Evolutionary conservation across 108 stramenopile genomes (phyloP).

Genomic region (Fragilariopsis cylindrus): DNA sequence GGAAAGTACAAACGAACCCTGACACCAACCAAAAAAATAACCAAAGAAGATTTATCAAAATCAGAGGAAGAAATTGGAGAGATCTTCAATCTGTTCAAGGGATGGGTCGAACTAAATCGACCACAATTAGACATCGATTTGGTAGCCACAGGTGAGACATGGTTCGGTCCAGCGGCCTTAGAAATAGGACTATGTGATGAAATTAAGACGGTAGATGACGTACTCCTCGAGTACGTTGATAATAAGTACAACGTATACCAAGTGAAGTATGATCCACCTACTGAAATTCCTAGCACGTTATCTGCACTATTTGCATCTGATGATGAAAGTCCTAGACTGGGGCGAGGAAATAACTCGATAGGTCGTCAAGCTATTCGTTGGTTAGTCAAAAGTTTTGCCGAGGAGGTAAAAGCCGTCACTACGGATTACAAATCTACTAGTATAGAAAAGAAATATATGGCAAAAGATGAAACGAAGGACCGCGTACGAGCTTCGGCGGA

Average conservation of each 20-base stretch:
- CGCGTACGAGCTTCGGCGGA: constrained; percentile 21
- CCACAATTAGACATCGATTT: constrained; percentile 85
- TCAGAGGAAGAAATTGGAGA: constrained; percentile 75
- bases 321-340: neutral
- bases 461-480: constrained; percentile 51
- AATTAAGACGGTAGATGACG: constrained; percentile 82
- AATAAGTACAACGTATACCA: constrained; percentile 77
- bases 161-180: constrained; percentile 90
- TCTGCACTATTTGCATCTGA: constrained; percentile 21
- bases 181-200: constrained; percentile 87
- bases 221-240: constrained; percentile 72
- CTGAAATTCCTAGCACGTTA: constrained; percentile 4
- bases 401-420: constrained; percentile 34
- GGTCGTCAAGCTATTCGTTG: constrained; percentile 29
- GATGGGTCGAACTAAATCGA: constrained; percentile 78
- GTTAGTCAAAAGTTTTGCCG: constrained; percentile 12
- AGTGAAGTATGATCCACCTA: constrained; percentile 47
- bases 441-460: constrained; percentile 55
- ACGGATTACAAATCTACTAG: constrained; percentile 19
- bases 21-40: constrained; percentile 87
- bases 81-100: constrained; percentile 83
- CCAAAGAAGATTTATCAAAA: constrained; percentile 85
- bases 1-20: constrained; percentile 92
- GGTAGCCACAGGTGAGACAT: constrained; percentile 94
- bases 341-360: neutral